These are phyloP conservation scores for Pichia occidentalis DNA, from an alignment of 805 yeast species.

Conservation along the genomic window DNA sequence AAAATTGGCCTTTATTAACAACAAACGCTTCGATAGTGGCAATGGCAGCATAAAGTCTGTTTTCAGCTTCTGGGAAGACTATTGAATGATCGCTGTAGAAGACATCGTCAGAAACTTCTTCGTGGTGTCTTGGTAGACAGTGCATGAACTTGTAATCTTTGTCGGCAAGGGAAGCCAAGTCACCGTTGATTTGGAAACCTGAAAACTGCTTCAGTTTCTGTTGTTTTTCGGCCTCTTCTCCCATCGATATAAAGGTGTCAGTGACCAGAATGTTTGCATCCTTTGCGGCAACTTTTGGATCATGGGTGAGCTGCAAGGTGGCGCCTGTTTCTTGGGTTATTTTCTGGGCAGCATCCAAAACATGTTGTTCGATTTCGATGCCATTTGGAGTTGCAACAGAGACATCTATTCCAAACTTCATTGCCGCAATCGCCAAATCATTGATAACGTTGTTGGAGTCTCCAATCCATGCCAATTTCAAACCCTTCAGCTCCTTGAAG, in stretches of 20 bases:
- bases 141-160: conserved; percentile 90
- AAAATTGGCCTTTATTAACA: conserved; percentile 64
- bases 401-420: conserved; percentile 77
- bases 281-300: conserved; percentile 67
- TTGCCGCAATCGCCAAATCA: conserved; percentile 83
- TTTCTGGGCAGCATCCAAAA: conserved; percentile 47
- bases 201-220: conserved; percentile 71
- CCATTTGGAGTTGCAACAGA: conserved; percentile 80
- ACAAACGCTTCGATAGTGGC: conserved; percentile 90
- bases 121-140: conserved; percentile 91
- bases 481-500: conserved; percentile 49
- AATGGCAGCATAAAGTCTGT: conserved; percentile 92
- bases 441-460: conserved; percentile 95
- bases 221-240: conserved; percentile 77
- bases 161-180: conserved; percentile 59
- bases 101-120: conserved; percentile 90
- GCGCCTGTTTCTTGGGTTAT: conserved; percentile 48
- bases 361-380: conserved; percentile 52
- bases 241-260: conserved; percentile 98
- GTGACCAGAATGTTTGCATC: conserved; percentile 83
- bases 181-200: conserved; percentile 77
- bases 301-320: conserved; percentile 53
- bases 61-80: conserved; percentile 95
- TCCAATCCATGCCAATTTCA: conserved; percentile 92
- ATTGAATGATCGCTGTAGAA: conserved; percentile 78